Conservation (phyloP, 768 basidiomycete species). For the Kwoniella shandongensis region DNA sequence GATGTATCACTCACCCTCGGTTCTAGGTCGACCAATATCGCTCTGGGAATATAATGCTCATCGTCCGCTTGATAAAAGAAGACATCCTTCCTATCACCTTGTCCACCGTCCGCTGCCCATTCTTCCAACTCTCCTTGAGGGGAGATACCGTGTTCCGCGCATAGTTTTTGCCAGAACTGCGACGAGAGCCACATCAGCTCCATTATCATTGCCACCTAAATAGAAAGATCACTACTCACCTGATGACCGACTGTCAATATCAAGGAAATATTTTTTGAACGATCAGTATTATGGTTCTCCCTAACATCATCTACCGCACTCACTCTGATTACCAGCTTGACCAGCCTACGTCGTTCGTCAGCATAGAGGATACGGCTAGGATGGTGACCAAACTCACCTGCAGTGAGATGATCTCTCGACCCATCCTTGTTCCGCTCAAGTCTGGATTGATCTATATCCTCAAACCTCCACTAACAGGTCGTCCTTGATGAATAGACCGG, state of each 20-base stretch:
- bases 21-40: slow-evolving; percentile 89
- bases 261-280: slow-evolving; percentile 10
- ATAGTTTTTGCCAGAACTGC: slow-evolving; percentile 94
- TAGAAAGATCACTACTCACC: slow-evolving; percentile 25
- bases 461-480: slow-evolving; percentile 3
- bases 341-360: slow-evolving; percentile 62
- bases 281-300: slow-evolving; percentile 9
- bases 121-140: slow-evolving; percentile 94
- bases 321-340: slow-evolving; percentile 91
- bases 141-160: slow-evolving; percentile 96
- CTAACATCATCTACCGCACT: slow-evolving; percentile 42
- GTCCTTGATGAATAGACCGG: no score
- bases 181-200: slow-evolving; percentile 1
- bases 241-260: slow-evolving; percentile 74
- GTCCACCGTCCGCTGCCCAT: slow-evolving; percentile 87
- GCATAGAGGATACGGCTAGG: neutral
- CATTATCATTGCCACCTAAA: neutral
- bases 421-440: no score
- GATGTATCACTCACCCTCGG: slow-evolving; percentile 68
- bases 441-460: no score
- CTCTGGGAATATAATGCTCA: slow-evolving; percentile 96
- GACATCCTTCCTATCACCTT: slow-evolving; percentile 86
- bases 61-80: slow-evolving; percentile 99
- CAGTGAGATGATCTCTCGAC: slow-evolving; percentile 54
- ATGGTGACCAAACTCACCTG: slow-evolving; percentile 41